Conservation (phyloP, 2,329 filamentous ascomycete genomes). For the Delphinella strobiligena region DNA sequence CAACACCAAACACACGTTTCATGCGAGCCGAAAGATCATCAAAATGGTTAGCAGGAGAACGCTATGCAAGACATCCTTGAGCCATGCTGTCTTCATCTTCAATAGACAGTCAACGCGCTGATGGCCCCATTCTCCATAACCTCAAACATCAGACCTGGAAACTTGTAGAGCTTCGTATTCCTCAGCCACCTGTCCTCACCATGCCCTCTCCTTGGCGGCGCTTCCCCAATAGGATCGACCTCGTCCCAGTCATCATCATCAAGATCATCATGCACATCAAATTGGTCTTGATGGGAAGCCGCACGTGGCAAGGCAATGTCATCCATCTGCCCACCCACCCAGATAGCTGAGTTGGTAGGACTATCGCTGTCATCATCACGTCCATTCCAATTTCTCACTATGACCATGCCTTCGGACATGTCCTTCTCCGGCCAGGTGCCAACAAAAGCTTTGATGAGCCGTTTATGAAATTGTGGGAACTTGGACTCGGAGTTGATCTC, state of each 20-base stretch:
- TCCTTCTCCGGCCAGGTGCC: conserved; percentile 42
- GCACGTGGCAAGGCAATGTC: too few relatives aligned
- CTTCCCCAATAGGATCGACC: not conserved
- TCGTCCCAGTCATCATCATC: conserved; percentile 18
- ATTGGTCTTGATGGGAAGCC: too few relatives aligned
- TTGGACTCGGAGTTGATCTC: conserved; percentile 62
- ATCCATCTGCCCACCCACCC: conserved; percentile 17
- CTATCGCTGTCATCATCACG: conserved; percentile 8
- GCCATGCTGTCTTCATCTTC: too few relatives aligned
- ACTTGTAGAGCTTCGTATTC: conserved; percentile 81
- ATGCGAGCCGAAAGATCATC: too few relatives aligned
- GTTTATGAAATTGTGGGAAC: conserved; percentile 60
- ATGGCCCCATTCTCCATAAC: conserved; percentile 87
- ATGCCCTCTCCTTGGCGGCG: conserved; percentile 1
- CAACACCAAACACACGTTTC: too few relatives aligned
- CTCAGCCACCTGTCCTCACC: conserved; percentile 47
- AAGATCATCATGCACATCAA: conserved; percentile 24
- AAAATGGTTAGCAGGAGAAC: too few relatives aligned
- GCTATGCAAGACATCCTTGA: too few relatives aligned
- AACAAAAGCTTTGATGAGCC: conserved; percentile 59
- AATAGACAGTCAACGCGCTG: conserved; percentile 83
- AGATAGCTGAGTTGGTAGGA: conserved; percentile 22
- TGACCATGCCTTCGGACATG: conserved; percentile 26
- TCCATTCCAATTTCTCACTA: conserved; percentile 24
- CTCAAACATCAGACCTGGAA: conserved; percentile 89